A percentile compares a stretch with the other conserved stretches of the same genome.
Evolutionary conservation across 108 stramenopile species (phyloP).

Genomic region (Cyclostephanos tholiformis): DNA sequence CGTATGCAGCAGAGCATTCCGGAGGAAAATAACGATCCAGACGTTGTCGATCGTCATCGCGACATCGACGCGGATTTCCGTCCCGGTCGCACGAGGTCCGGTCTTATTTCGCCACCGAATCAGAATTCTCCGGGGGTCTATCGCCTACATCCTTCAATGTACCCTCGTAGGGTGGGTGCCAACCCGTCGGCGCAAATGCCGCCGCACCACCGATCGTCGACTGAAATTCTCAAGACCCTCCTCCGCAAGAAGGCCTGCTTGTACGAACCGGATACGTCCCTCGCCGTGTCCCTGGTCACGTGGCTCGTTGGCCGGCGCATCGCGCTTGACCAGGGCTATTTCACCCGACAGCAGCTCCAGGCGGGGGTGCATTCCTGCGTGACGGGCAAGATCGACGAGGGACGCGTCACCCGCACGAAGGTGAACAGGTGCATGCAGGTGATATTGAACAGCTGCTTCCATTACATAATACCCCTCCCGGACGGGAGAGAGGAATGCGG

Average conservation of each 20-base stretch:
- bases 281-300: conserved; percentile 79
- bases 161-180: conserved; percentile 3
- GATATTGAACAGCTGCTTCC: conserved; percentile 90
- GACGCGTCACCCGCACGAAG: conserved; percentile 84
- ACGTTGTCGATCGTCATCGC: neutral
- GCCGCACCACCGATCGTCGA: conserved; percentile 56
- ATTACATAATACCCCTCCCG: conserved; percentile 86
- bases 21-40: conserved; percentile 12
- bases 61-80: neutral
- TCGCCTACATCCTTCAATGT: conserved; percentile 10
- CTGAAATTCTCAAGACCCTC: conserved; percentile 86
- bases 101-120: neutral
- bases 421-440: conserved; percentile 94
- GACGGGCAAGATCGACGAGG: conserved; percentile 71
- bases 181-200: conserved; percentile 25
- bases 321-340: conserved; percentile 73
- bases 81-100: neutral
- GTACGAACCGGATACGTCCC: conserved; percentile 87
- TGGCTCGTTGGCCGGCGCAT: conserved; percentile 86
- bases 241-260: conserved; percentile 89
- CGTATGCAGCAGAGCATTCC: conserved; percentile 18
- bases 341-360: conserved; percentile 86
- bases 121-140: conserved; percentile 4
- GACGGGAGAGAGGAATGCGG: conserved; percentile 88
- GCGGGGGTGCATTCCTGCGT: conserved; percentile 85